Base-by-base conservation (phyloP, 306 rosid genomes). In the Trifolium subterraneum region DNA sequence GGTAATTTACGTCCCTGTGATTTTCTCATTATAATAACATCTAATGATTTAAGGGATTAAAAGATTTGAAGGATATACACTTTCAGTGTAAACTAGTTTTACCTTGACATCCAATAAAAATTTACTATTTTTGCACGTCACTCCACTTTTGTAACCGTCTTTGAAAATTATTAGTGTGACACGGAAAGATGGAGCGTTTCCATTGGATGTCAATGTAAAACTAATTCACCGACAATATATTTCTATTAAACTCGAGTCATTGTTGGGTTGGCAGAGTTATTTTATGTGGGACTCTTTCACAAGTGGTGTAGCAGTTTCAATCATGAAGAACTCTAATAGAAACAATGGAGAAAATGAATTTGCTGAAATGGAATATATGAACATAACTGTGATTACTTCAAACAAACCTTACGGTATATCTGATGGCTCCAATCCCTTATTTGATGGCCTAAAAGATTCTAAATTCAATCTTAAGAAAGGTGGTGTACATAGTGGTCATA, bases 281-380 rank as follows among this genome's bases (percentile, higher is more conserved):
- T 94, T 86, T 79, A 88, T 92, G 95, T 94, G 97, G 99, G 99
- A 94, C 74, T 86, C 97, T 14, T 91, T 92, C 73, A 73, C 90
- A 63, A 69, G 87, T 79, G 96, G 97, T 23, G 90, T 94, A 75
- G 99, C 99, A 44, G 54, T 74, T 52, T 94, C 97, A 51, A 88
- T 82, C 85, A 92, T 92, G 95, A 86, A 82, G 20, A 92, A 88
- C 79, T 75, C 88, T 20, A 78, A 70, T 20, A 76, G 74, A 18
- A 59, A 58, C 13, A 14, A 78, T 10, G 89, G 89, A 1, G 83
- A 86, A 71, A 94, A 94, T 84, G 99, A 92, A 77, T 92, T 92
- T 85, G 90, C 99, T 23, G 87, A 85, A 51, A 87, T 94, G 96
- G 86, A 86, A 80, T 92, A 87, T 65, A 87, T 87, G 86, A 94